Conservation (phyloP, 148 eudicot genomes). For the Agrostemma githago region DNA sequence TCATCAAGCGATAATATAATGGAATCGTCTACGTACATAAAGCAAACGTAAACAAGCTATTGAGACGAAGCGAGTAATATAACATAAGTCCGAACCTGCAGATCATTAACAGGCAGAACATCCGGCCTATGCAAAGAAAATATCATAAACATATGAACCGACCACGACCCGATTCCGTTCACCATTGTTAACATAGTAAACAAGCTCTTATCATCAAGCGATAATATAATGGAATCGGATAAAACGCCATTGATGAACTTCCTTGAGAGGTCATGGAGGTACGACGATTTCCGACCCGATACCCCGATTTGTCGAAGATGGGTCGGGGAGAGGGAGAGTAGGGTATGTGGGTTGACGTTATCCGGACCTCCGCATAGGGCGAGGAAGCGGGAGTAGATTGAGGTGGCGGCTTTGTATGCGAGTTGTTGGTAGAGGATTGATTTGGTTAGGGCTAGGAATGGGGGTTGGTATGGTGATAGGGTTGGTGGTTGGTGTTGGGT, state of each 20-base stretch:
- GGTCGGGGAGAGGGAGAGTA: conserved; percentile 34
- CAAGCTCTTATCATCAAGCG: conserved; percentile 55
- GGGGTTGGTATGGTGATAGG: conserved; percentile 45
- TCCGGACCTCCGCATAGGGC: conserved; percentile 44
- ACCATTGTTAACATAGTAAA: conserved; percentile 63
- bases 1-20: conserved; percentile 45
- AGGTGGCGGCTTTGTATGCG: conserved; percentile 53
- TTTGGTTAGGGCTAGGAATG: conserved; percentile 48
- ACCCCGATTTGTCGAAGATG: conserved; percentile 58
- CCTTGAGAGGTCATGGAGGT: conserved; percentile 46
- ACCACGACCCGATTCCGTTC: conserved; percentile 62
- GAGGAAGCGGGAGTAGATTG: conserved; percentile 52
- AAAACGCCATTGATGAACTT: conserved; percentile 48
- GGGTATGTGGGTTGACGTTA: conserved; percentile 32
- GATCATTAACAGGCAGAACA: conserved; percentile 52
- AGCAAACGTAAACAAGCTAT: no score
- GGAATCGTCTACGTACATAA: no score
- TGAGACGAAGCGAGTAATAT: no score
- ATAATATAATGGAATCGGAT: conserved; percentile 34
- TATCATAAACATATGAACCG: conserved; percentile 63
- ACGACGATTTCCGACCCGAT: conserved; percentile 46
- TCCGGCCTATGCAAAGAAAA: conserved; percentile 54
- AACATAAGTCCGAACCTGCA: no score
- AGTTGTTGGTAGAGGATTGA: conserved; percentile 57
- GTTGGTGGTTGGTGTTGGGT: conserved; percentile 34